These are phyloP conservation scores for Sicyos edulis DNA, from an alignment of 306 rosid genomes.

Conservation along the genomic window DNA sequence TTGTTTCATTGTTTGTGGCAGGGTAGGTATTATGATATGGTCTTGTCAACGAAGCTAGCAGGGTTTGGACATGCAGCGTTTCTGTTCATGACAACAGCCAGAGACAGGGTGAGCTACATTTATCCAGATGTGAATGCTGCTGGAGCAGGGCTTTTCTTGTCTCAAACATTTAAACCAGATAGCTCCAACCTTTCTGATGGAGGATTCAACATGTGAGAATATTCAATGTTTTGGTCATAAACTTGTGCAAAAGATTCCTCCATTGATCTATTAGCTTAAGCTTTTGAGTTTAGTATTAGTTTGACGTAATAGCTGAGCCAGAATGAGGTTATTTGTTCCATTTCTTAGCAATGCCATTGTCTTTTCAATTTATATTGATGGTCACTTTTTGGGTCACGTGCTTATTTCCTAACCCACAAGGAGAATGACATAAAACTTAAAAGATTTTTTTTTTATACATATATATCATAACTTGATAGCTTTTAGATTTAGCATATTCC, in stretches of 20 bases:
- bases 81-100: constrained; percentile 78
- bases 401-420: background rate
- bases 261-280: too few species aligned
- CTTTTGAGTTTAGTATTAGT: background rate
- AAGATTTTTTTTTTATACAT: too few species aligned
- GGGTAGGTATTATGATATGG: constrained; percentile 90
- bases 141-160: constrained; percentile 76
- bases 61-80: constrained; percentile 81
- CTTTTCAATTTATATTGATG: background rate
- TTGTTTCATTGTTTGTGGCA: constrained; percentile 29
- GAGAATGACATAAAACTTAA: too few species aligned
- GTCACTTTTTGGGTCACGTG: background rate
- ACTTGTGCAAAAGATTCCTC: background rate
- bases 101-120: constrained; percentile 76
- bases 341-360: background rate
- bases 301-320: background rate
- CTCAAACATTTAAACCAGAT: constrained; percentile 64
- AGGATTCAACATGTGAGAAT: constrained; percentile 74
- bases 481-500: background rate
- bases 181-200: constrained; percentile 68
- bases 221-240: background rate
- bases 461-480: background rate
- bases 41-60: constrained; percentile 77
- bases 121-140: constrained; percentile 90
- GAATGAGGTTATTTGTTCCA: background rate